phyloP scores from a whole-genome alignment of 1,139 yeast genomes.

The Geotrichum reessii region DNA sequence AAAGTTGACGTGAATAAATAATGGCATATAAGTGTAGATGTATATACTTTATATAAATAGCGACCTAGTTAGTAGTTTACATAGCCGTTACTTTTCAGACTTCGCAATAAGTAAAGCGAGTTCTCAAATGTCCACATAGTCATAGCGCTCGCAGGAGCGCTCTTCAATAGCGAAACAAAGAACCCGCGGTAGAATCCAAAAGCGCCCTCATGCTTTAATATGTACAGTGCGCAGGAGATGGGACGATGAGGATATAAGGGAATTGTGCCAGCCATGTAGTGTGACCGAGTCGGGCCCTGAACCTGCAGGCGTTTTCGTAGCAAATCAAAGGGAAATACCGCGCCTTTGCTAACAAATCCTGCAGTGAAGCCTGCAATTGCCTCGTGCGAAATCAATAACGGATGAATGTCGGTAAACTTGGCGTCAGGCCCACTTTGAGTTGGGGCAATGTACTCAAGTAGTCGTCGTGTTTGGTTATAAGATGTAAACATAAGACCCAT shows the following conservation, averaged over 20 bases:
- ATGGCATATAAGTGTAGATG: neutral
- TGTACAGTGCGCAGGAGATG: slow-evolving; percentile 34
- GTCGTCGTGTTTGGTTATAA: slow-evolving; percentile 41
- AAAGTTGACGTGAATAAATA: slow-evolving; percentile 1
- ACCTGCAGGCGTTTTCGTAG: slow-evolving; percentile 75
- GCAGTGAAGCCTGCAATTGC: slow-evolving; percentile 71
- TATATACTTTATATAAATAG: too few species aligned
- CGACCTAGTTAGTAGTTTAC: slow-evolving; percentile 7
- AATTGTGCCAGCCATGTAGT: slow-evolving; percentile 24
- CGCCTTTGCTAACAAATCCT: slow-evolving; percentile 65
- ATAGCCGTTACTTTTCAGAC: slow-evolving; percentile 14
- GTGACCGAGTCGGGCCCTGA: slow-evolving; percentile 39
- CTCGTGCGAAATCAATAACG: slow-evolving; percentile 40
- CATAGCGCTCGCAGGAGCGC: slow-evolving; percentile 74
- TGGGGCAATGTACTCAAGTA: slow-evolving; percentile 15
- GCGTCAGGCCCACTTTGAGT: slow-evolving; percentile 9
- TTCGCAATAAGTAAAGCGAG: slow-evolving; percentile 24
- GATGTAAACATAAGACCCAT: slow-evolving; percentile 68
- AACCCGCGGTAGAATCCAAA: slow-evolving; percentile 71
- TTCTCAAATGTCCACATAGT: slow-evolving; percentile 70
- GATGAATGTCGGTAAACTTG: slow-evolving; percentile 14
- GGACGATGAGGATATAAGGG: slow-evolving; percentile 19
- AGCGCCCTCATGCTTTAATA: slow-evolving; percentile 53
- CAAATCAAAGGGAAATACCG: slow-evolving; percentile 82
- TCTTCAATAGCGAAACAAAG: slow-evolving; percentile 60